Base-by-base conservation (phyloP, 2,329 filamentous ascomycete genomes). In the Blastomyces percursus region DNA sequence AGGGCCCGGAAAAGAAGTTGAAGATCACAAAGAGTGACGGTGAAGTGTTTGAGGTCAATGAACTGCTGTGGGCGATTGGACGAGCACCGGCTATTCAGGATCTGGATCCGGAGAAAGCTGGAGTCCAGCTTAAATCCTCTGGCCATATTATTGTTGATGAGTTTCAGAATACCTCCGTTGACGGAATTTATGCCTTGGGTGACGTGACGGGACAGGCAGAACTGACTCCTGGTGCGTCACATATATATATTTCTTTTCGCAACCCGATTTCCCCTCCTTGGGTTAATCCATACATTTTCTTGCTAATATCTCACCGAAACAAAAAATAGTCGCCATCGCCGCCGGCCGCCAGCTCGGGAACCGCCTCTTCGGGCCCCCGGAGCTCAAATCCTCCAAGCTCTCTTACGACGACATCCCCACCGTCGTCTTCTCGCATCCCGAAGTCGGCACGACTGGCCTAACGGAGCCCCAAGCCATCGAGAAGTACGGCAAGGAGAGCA, bases 381-480 rank as follows among this genome's bases (percentile, higher is more conserved):
- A 80, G 62, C 69, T 78, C 60, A 76, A 78, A 60, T 69, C 72
- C 32, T 71, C 77, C 57, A 76, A 77, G 62, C 72, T 81, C 38
- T 74, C 76, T 27, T 81, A 82, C 68, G 74, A 77, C n/a, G 77
- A 79, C 67, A 78, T 82, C 63, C 80, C 80, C 9, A 80, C 79
- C 0, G 79, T 81, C n/a, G 76, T 82, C 58, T 81, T 82, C 69
- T 72, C 79, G 1, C 79, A 81, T 67, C 80, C 80, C 0, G 77
- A 80, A 67, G 75, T 81, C 52, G 80, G 80, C 60, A 77, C 78
- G 4, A 72, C 78, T 35, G 80, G 80, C 44, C 74, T 81, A 12
- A 81, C 80, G 0, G 79, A 81, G 66, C 78, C 79, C 1, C 69
- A 80, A 67, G 80, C 80, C 8, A 74, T 78, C 56, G 67, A 75